Base-by-base conservation (phyloP, 78 protist species). In the Dictyostelium firmibasis region DNA sequence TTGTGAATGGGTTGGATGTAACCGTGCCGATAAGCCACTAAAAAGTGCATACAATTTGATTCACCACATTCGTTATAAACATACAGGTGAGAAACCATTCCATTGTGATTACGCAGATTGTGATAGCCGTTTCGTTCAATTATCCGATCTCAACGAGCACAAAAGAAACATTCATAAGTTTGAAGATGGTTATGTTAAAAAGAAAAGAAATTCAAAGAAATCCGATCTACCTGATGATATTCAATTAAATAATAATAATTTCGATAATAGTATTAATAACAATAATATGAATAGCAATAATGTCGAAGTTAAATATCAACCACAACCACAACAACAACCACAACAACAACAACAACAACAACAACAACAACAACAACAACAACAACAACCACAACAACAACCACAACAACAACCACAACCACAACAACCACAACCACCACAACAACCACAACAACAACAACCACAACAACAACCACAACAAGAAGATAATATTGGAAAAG, bases 51-150 rank as follows among this genome's bases (percentile, higher is more conserved):
- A 89, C 74, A 89, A 89, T 50, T 76, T 89, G 5, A 89, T 89
- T n/a, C 94, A 89, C 69, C 94, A 89, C 35, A 64, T 89, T 31
- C 79, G 94, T 31, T 89, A 89, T 60, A 89, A 89, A 35, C 94
- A 89, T 57, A 89, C 94, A 4, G 94, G 94, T 70, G 94, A 89
- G 75, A 89, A 89, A 43, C 94, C 94, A 41, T 89, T 79, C 57
- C 74, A 72, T 35, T 89, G 94, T 50, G 94, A 89, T 62, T 43
- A 60, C 11, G 81, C 76, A 2, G 94, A 89, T 64, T 89, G 94
- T 44, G 94, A 89, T 47, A 69, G 83, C 18, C 43, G 79, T 47
- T 89, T 89, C 47, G 94, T 89, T 14, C 94, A 89, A 50, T 47
- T 89, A 36, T 89, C 94, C 1, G 94, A 89, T 44, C 72, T 89